A percentile compares a stretch with the other conserved stretches of the same genome.
phyloP scores from a whole-genome alignment of 352 stramenopile genomes.

The Globisporangium nagaii region DNA sequence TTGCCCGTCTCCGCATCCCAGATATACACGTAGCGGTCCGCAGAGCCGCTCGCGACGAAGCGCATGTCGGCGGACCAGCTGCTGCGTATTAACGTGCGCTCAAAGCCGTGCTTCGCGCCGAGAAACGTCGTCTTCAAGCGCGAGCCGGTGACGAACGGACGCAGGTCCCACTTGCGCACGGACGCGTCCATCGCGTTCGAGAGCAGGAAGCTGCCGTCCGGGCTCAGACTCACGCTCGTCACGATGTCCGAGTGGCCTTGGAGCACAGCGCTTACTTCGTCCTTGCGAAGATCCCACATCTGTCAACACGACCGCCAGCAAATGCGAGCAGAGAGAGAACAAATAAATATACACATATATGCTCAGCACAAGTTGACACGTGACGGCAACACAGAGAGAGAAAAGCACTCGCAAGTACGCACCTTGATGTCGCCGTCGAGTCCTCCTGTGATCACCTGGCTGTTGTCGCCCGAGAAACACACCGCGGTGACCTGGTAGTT shows the following conservation, averaged over 20 bases:
- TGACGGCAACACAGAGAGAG: neutral
- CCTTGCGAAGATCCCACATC: constrained; percentile 90
- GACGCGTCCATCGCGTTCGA: constrained; percentile 95
- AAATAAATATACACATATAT: too few relatives aligned
- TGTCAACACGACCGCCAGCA: neutral
- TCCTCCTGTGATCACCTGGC: constrained; percentile 86
- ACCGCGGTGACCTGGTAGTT: constrained; percentile 89
- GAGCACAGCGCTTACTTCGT: constrained; percentile 75
- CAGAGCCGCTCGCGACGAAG: constrained; percentile 84
- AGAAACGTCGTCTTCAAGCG: constrained; percentile 57
- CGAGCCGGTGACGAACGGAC: constrained; percentile 74
- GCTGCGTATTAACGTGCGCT: constrained; percentile 91
- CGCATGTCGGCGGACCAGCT: constrained; percentile 87
- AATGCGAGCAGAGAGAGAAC: neutral
- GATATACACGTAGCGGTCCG: constrained; percentile 92
- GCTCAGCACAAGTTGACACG: too few relatives aligned
- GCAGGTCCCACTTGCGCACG: constrained; percentile 91
- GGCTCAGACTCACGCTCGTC: constrained; percentile 91
- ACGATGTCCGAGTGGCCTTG: constrained; percentile 92
- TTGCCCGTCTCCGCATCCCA: constrained; percentile 91
- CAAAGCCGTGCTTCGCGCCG: constrained; percentile 90
- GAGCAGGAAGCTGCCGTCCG: constrained; percentile 90
- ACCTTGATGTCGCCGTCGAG: constrained; percentile 92
- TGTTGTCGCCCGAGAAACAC: constrained; percentile 83
- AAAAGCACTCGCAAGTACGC: neutral